Evolutionary conservation across 2,329 filamentous ascomycete genomes (phyloP).

Genomic region (Aspergillus spinulosporus): DNA sequence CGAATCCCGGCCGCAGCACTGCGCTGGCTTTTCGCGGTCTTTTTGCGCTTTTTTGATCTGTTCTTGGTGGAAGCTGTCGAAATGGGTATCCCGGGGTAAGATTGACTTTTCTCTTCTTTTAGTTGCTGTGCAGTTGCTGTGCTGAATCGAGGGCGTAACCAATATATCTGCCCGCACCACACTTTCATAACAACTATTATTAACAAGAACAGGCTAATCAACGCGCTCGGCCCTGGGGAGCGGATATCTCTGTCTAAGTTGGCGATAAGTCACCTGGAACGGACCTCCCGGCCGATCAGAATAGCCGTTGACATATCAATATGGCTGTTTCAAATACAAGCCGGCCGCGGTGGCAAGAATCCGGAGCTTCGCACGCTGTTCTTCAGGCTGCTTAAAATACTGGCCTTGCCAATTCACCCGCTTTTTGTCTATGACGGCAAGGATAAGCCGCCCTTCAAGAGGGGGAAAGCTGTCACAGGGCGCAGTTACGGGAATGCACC

Average conservation of each 20-base stretch:
- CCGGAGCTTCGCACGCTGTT: constrained; percentile 90
- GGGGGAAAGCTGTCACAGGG: constrained; percentile 66
- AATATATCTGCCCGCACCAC: constrained; percentile 8
- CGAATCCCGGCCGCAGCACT: background rate
- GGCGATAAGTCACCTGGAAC: constrained; percentile 72
- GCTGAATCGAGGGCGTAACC: background rate
- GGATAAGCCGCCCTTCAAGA: constrained; percentile 81
- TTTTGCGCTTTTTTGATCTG: constrained; percentile 11
- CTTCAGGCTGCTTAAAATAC: constrained; percentile 78
- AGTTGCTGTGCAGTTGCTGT: background rate
- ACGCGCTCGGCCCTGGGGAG: constrained; percentile 79
- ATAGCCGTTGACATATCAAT: constrained; percentile 94
- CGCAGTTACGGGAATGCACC: constrained; percentile 60
- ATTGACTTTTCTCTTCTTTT: background rate
- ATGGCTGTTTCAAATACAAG: constrained; percentile 93
- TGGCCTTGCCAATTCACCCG: constrained; percentile 76
- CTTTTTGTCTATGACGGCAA: constrained; percentile 90
- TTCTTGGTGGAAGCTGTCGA: constrained; percentile 8
- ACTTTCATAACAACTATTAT: background rate
- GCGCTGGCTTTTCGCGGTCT: background rate
- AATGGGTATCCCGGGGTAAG: constrained; percentile 51
- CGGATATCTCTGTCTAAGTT: constrained; percentile 80
- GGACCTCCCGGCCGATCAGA: constrained; percentile 70
- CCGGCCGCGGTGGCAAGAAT: constrained; percentile 81
- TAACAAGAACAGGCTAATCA: constrained; percentile 68